Base-by-base conservation (phyloP, 768 basidiomycete genomes). In the Rossbeevera mucosa region DNA sequence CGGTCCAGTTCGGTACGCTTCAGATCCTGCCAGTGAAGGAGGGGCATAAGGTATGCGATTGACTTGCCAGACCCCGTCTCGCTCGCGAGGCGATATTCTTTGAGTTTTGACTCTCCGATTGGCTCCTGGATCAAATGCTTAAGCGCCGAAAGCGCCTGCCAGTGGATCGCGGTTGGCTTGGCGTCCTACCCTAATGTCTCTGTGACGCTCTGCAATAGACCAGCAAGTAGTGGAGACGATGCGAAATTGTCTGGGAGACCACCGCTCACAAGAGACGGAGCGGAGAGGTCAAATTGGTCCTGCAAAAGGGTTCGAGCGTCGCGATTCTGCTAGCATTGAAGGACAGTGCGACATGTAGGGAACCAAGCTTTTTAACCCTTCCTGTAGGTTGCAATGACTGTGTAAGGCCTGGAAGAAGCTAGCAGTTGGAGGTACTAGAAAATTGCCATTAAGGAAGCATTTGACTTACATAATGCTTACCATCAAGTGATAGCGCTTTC, bases 21-120 rank as follows among this genome's bases (percentile, higher is more conserved):
- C 64, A 94, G 73, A 56, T 78, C 72, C 57, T 94, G n/a, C n/a
- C n/a, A n/a, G n/a, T n/a, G 88, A 2, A 95, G 75, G 49, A 94
- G 68, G 0, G 93, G 93, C 6, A 94, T 77, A 40, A 94, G 79
- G 67, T 94, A 95, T 1, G 94, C 93, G 25, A 94, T 80, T 2
- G 88, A 92, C 72, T 95, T 95, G 1, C 92, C 93, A 0, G 91
- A 92, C 16, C 94, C 93, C 0, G 91, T 95, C 68, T 94, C 92
- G 0, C 88, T 85, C 0, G 91, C 93, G 1, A 95, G 76, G 6
- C 94, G 78, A 57, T 78, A 85, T 44, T 82, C 73, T 43, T 53
- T 68, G 60, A 52, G 57, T 26, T 48, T 59, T 13, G 55, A 31
- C 30, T 47, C 59, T 14, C 43, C 26, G 30, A 53, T 48, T 20